A percentile compares a stretch with the other conserved stretches of the same genome.
These are phyloP conservation scores for Ceratobasidium sp. DNA, from an alignment of 1,284 basidiomycete genomes.

Conservation along the genomic window DNA sequence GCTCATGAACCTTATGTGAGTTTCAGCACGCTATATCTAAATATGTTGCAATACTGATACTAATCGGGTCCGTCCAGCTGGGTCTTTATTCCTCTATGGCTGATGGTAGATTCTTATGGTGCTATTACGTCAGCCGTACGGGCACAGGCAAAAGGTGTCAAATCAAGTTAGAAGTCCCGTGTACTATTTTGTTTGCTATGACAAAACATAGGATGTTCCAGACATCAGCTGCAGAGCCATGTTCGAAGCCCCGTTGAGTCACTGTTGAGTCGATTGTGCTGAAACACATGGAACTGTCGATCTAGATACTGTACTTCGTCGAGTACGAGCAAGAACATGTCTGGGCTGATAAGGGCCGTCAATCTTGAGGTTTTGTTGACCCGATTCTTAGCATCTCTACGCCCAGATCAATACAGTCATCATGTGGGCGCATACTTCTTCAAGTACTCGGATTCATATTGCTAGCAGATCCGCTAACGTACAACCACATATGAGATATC, in stretches of 20 bases:
- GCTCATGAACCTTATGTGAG: slow-evolving; percentile 84
- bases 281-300: not conserved
- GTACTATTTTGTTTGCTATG: not conserved
- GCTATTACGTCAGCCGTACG: slow-evolving; percentile 74
- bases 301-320: not conserved
- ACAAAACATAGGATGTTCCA: not conserved
- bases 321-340: not conserved
- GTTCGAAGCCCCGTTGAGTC: not conserved
- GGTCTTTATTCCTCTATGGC: slow-evolving; percentile 78
- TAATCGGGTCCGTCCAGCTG: slow-evolving; percentile 65
- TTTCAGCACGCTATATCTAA: slow-evolving; percentile 42
- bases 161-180: not conserved
- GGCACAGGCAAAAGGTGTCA: slow-evolving; percentile 15
- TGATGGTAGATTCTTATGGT: slow-evolving; percentile 81
- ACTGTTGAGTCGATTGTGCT: not conserved
- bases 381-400: not conserved
- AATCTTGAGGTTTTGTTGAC: too few species aligned
- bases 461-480: not conserved
- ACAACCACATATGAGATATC: not conserved
- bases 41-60: slow-evolving; percentile 48
- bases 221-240: not conserved
- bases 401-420: not conserved
- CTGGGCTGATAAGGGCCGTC: not conserved
- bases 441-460: not conserved
- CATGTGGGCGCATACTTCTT: not conserved